Conservation (phyloP, 495 filamentous ascomycete species). For the Talaromyces liani region DNA sequence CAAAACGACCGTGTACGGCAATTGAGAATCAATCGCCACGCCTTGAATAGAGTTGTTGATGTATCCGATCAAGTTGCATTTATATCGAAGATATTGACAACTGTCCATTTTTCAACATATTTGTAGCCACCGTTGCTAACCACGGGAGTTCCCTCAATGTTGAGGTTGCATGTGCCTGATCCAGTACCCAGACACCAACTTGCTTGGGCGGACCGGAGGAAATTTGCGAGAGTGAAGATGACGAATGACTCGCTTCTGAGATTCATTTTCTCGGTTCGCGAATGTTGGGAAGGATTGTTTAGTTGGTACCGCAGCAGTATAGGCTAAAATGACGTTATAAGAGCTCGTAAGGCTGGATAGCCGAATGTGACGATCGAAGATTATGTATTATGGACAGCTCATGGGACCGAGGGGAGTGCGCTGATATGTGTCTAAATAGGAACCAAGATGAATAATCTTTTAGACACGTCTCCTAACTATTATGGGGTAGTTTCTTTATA, state of each 20-base stretch:
- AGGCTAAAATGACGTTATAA: not conserved
- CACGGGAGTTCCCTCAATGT: not conserved
- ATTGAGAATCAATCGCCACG: not conserved
- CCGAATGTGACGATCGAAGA: not conserved
- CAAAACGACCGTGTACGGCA: not conserved
- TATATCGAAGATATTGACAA: not conserved
- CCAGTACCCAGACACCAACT: slow-evolving; percentile 2
- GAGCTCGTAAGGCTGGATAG: not conserved
- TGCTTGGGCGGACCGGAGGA: not conserved
- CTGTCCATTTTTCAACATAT: not conserved
- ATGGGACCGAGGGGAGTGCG: not conserved
- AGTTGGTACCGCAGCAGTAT: not conserved
- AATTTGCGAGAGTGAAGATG: not conserved
- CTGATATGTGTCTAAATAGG: not conserved
- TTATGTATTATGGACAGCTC: not conserved
- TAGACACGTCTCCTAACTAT: too few species aligned
- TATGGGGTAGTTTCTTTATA: too few species aligned
- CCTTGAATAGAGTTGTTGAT: not conserved
- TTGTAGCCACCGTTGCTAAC: not conserved
- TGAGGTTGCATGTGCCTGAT: not conserved
- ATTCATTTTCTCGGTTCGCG: not conserved
- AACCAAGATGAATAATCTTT: too few species aligned
- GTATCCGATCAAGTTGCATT: not conserved
- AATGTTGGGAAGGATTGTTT: not conserved
- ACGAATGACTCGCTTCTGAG: not conserved